Base-by-base conservation (phyloP, 83 land plant genomes). In the Thuja plicata region DNA sequence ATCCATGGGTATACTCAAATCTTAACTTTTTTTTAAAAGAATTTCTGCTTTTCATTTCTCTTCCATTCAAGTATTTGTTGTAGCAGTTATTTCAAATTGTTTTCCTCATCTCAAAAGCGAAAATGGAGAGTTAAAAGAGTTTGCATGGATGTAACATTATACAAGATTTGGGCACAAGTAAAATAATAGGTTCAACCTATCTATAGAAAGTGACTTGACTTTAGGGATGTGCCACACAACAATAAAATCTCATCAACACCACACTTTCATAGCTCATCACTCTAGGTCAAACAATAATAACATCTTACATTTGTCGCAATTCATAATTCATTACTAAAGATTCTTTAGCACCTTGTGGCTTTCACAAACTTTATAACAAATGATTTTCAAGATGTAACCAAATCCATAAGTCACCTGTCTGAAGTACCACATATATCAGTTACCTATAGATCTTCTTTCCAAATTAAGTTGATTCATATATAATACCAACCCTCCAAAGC, bases 1-100 rank as follows among this genome's bases (percentile, higher is more conserved):
- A 98, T 94, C 96, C 95, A 85, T 98, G 99, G 99, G 99, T 97
- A 90, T 84, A 91, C 45, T 88, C 71, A 32, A 80, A 32, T 41
- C 17, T 24, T 80, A 0, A 4, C 2, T 40, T 80, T 21, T 41
- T 19, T 41, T 21, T 41, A 41, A 8, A 19, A 6, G 17, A 21
- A 5, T 38, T 80, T 21, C 1, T 19, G 16, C n/a, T 38, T 38
- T 16, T 80, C 11, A 41, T 40, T 80, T 40, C 38, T 12, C 78
- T 40, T 19, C 19, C 21, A 38, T 37, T 38, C 27, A 79, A 37
- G 24, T 38, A 37, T 40, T 80, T 19, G 0, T 38, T 80, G 5
- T 8, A 80, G 16, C 41, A 41, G 43, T 16, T 41, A 80, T 41
- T 41, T 6, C 13, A n/a, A 27, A 2, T 73, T n/a, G 38, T 30